Evolutionary conservation across 306 rosid genomes (phyloP).

Genomic region (Castanopsis chinensis): DNA sequence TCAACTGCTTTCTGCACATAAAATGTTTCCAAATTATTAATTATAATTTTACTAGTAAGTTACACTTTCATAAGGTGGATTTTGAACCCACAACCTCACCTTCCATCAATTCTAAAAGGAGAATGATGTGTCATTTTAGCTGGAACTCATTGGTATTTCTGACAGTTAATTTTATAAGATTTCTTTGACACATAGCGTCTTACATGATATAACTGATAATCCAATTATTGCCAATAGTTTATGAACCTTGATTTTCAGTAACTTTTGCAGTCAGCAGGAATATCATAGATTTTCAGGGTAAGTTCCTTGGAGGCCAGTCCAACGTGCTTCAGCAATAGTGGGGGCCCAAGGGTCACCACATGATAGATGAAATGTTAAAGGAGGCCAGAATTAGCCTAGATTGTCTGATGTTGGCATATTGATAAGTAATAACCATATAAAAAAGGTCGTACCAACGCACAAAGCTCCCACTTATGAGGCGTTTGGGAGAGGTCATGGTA

Average conservation of each 20-base stretch:
- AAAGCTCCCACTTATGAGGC: too few relatives aligned
- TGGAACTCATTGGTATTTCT: background rate
- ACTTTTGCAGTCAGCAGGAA: background rate
- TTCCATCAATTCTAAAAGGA: too few relatives aligned
- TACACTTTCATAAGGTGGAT: too few relatives aligned
- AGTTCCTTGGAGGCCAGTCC: constrained; percentile 10
- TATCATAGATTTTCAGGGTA: background rate
- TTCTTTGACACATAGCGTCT: background rate
- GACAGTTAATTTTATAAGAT: background rate
- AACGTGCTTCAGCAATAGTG: background rate
- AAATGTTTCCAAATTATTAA: constrained; percentile 27
- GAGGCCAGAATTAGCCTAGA: background rate
- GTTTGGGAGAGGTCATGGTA: too few relatives aligned
- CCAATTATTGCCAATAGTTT: background rate
- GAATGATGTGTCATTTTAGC: too few relatives aligned
- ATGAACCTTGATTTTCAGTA: background rate
- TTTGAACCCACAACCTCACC: too few relatives aligned
- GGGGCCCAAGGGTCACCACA: background rate
- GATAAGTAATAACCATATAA: background rate
- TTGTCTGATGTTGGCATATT: background rate
- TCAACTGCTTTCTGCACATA: constrained; percentile 74
- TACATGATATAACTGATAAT: background rate
- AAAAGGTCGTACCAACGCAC: too few relatives aligned
- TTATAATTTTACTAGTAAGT: background rate
- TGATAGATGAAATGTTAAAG: constrained; percentile 14